Evolutionary conservation across 2,329 filamentous ascomycete species (phyloP), one percentile per base, ranked within the genome.

Genomic region (Nigrograna mackinnonii): DNA sequence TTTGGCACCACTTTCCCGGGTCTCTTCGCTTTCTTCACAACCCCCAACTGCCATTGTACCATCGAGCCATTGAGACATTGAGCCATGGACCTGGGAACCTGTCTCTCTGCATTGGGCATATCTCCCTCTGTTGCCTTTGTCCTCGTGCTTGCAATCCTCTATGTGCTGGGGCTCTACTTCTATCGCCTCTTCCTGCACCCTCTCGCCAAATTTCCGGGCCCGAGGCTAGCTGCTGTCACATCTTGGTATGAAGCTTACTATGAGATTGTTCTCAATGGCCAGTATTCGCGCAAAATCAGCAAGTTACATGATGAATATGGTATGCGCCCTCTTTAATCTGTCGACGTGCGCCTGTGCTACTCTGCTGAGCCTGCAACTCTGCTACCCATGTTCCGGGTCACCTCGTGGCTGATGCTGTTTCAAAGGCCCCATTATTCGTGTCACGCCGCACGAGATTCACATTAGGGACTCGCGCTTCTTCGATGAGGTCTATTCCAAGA

Each of bases 151-250:
- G 34, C 19, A 9, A 17, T 36, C 21, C 12, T 46, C 6, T 67
- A 62, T 33, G 19, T 51, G 6, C 1, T 51, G 19, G 54, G 46
- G 13, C 48, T 63, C 35, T 39, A 39, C 37, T 4, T 73, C 40
- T 71, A 75, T 50, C 64, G 65, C 41, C 58, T 72, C 16, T 72
- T 65, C 53, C 62, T 75, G 33, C 72, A 76, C 35, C 74, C 75
- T 1, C 61, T 77, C 2, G 57, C 67, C 32, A 67, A 66, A 32
- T 74, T 70, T 47, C 74, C 74, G 2, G 75, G 74, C 2, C 74
- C 75, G 1, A 55, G 39, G 21, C 38, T 59, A 12, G 64, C 63
- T 9, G 63, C 63, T 6, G 46, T 58, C 11, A 60, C 62, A 16
- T 57, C 48, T 17, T 65, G 55, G 57, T 67, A 67, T 37, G 63